A percentile compares a stretch with the other conserved stretches of the same genome.
phyloP scores from a whole-genome alignment of 441 rosid species.

The Populus trichocarpa region DNA sequence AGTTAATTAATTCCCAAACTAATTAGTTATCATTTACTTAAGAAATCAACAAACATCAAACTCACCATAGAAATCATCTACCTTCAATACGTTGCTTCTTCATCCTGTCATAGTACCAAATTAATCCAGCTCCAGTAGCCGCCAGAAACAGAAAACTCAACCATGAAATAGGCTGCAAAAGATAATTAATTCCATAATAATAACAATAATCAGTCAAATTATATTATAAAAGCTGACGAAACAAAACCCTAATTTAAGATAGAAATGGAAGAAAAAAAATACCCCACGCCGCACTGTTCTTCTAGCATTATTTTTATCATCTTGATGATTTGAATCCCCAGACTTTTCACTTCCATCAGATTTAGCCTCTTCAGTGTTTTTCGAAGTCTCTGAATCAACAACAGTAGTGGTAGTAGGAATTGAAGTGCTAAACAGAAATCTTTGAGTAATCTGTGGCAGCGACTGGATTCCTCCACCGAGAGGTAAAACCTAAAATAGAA shows the following conservation, averaged over 20 bases:
- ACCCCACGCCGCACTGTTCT: conserved; percentile 96
- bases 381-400: conserved; percentile 21
- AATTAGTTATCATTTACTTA: neutral
- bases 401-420: conserved; percentile 7
- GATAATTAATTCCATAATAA: neutral
- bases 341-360: conserved; percentile 47
- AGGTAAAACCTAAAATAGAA: conserved; percentile 23
- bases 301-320: conserved; percentile 40
- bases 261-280: conserved; percentile 4
- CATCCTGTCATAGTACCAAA: conserved; percentile 58
- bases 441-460: conserved; percentile 23
- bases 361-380: conserved; percentile 19
- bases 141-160: conserved; percentile 74
- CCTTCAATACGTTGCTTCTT: conserved; percentile 96
- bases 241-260: neutral
- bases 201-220: neutral
- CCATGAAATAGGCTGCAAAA: conserved; percentile 86
- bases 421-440: conserved; percentile 33
- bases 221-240: neutral
- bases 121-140: conserved; percentile 71
- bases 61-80: conserved; percentile 80
- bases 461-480: conserved; percentile 28
- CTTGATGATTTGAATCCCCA: conserved; percentile 45
- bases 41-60: conserved; percentile 19
- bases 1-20: too few species aligned